Conservation (phyloP, 139 green algal species). For the Volvox reticuliferus region DNA sequence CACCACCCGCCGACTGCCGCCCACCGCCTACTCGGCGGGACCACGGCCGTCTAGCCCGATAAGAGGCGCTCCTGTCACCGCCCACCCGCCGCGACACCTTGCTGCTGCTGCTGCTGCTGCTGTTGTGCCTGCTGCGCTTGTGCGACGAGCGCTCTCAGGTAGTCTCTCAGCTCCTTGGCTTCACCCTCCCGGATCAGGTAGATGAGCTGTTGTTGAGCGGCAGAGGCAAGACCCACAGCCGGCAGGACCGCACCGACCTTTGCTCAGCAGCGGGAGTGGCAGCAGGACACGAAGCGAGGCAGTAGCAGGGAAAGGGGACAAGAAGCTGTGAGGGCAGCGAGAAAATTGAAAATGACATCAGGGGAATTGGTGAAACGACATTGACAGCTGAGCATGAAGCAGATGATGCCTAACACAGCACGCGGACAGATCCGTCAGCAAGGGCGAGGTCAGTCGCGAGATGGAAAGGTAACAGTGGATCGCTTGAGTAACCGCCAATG, state of each 20-base stretch:
- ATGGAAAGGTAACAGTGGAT: too few relatives aligned
- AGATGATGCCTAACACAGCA: too few relatives aligned
- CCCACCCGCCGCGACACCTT: not conserved
- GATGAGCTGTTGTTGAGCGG: slow-evolving; percentile 70
- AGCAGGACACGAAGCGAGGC: not conserved
- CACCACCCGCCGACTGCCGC: too few relatives aligned
- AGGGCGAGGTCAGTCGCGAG: too few relatives aligned
- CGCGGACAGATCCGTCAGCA: too few relatives aligned
- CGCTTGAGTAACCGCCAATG: too few relatives aligned
- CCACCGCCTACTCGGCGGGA: not conserved
- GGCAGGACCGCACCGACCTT: slow-evolving; percentile 59
- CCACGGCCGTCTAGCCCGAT: too few relatives aligned
- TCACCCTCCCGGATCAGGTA: slow-evolving; percentile 65
- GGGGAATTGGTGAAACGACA: too few relatives aligned
- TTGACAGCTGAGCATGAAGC: too few relatives aligned
- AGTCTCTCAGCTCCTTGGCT: slow-evolving; percentile 72
- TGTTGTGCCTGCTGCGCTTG: slow-evolving; percentile 43
- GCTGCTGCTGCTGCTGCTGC: slow-evolving; percentile 6
- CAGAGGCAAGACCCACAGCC: slow-evolving; percentile 53
- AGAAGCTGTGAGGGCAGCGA: too few relatives aligned
- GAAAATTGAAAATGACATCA: too few relatives aligned
- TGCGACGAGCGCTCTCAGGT: slow-evolving; percentile 65
- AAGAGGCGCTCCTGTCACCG: not conserved
- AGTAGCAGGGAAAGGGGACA: not conserved
- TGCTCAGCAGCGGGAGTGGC: not conserved